These are phyloP conservation scores for Musa itinerans DNA, from an alignment of 176 grass and related monocot genomes.

Conservation along the genomic window DNA sequence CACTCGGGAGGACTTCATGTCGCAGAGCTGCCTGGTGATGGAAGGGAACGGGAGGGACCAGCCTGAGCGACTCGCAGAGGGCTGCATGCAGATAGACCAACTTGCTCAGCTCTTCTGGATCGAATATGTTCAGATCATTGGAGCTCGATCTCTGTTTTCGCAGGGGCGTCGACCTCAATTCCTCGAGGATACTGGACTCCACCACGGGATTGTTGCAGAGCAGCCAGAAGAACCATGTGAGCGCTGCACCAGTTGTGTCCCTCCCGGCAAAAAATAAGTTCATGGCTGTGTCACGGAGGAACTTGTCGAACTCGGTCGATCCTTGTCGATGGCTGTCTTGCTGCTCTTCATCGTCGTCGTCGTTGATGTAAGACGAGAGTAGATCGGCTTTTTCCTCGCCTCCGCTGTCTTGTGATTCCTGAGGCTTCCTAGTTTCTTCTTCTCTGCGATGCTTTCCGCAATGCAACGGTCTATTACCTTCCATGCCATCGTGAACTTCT, in stretches of 20 bases:
- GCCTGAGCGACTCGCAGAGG: constrained; percentile 4
- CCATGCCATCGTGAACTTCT: neutral
- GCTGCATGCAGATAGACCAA: constrained; percentile 6
- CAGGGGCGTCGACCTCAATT: neutral
- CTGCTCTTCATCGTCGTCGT: neutral
- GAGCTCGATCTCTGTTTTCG: neutral
- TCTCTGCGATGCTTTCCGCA: neutral
- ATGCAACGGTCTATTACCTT: neutral
- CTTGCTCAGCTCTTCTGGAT: neutral
- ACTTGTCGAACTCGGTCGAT: neutral
- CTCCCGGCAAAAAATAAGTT: constrained; percentile 15
- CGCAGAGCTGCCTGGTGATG: neutral
- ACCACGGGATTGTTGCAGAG: neutral
- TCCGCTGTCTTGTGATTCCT: neutral
- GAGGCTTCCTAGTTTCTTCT: neutral
- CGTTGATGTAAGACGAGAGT: constrained; percentile 7
- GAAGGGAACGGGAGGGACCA: constrained; percentile 4
- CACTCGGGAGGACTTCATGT: constrained; percentile 2
- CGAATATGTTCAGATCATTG: neutral
- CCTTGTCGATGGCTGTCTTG: neutral
- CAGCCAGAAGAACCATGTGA: constrained; percentile 16
- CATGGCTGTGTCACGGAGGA: constrained; percentile 1
- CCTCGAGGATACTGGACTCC: neutral
- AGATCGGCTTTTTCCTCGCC: neutral
- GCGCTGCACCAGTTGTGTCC: constrained; percentile 9